Base-by-base conservation (phyloP, 768 basidiomycete species). In the Boletellus sp. region DNA sequence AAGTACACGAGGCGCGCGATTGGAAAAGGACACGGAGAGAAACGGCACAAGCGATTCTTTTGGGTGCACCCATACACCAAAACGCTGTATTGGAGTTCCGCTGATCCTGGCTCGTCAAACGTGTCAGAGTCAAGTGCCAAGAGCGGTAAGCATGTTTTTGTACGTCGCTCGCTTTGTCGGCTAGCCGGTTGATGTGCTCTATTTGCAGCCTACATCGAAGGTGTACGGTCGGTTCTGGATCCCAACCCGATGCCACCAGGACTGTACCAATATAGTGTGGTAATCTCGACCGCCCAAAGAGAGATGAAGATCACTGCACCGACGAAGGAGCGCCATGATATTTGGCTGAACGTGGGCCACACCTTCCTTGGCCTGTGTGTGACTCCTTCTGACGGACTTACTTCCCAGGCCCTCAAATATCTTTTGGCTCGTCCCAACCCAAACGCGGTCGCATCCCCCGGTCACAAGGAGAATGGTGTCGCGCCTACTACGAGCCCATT, bases 1-100 rank as follows among this genome's bases (percentile, higher is more conserved):
- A 98, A 98, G 76, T 97, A 99, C 71, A 97, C 95, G 9, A 79
- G 95, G 45, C 80, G 83, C 50, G 72, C 89, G 16, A 82, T 98
- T 61, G 92, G 94, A 20, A 94, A 90, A 69, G 94, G 92, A 12
- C 80, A 93, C 65, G 90, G 90, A 19, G 87, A 92, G 66, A 85
- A 82, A 66, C 75, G 94, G 45, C 96, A 99, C 70, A 85, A 83
- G 67, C 78, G 96, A 33, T 99, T 94, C 83, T 96, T 98, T 79
- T 99, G 96, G 96, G 85, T 99, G n/a, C 95, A 98, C 70, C 96
- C 96, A 17, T 99, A 98, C 66, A 98, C 94, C 35, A 92, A 91
- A 74, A 97, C 94, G 5, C 62, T 99, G 51, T 97, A 98, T 69
- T 99, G 96, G 96, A 92, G 91, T 62, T 86, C 90, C 16, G 83